Evolutionary conservation across 495 filamentous ascomycete genomes (phyloP), one percentile per base, ranked within the genome.

Genomic region (Lasiosphaeria miniovina): DNA sequence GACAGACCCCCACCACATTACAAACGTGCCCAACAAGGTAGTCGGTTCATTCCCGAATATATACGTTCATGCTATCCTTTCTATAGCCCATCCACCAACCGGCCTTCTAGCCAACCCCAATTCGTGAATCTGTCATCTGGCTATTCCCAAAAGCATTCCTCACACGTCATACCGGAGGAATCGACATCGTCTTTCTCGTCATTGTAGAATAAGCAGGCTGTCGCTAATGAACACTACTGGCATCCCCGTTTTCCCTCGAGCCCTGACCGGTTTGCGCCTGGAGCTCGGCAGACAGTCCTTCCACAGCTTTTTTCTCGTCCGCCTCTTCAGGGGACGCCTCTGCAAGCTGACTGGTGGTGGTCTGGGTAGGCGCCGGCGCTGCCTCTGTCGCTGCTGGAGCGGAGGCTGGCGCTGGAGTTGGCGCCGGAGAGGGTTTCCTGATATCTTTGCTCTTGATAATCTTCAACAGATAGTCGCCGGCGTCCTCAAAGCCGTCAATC

Each of bases 401-500:
- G 14, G 52, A 52, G 58, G 46, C 49, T 53, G 60, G 57, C n/a
- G 55, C 32, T 43, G 61, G 54, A 24, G 57, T 11, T 12, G 61
- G 53, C 3, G 61, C 33, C 6, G 62, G 58, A 6, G 66, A 54
- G 11, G 62, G 38, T 1, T 59, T 53, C 53, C 65, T 71, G 38
- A 83, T 68, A 24, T 71, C 68, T 66, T 93, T 96, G 14, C 75
- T 74, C 36, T 83, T 81, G 43, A 92, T 85, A 38, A 95, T 75
- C 36, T 83, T 80, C 8, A 89, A 70, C 6, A 97, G 75, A 60
- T 84, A 80, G 40, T 86, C 82, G 10, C 87, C 87, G 0, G 90
- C 75, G 60, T 89, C 85, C 34, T 82, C 87, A 38, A 90, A 87
- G 1, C 91, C 93, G 55, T 96, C 87, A 48, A 97, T 84, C 68